These are phyloP conservation scores for Apophysomyces trapeziformis DNA, from an alignment of 371 early-diverging fungal genomes.

Conservation along the genomic window DNA sequence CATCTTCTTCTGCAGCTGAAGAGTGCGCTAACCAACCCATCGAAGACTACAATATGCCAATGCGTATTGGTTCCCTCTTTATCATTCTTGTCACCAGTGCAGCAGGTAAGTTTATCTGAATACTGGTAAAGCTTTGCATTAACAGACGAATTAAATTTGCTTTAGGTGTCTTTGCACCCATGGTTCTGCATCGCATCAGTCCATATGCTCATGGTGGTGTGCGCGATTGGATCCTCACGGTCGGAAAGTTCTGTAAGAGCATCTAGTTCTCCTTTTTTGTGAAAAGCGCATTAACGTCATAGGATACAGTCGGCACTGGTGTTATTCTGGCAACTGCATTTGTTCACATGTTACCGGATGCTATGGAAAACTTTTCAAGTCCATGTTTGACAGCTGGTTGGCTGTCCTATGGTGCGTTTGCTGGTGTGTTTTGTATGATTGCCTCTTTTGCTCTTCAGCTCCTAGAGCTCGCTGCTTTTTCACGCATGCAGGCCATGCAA, in stretches of 20 bases:
- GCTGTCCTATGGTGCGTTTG: conserved; percentile 45
- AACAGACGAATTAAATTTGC: conserved; percentile 14
- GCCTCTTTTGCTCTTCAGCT: conserved; percentile 48
- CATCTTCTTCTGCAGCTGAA: conserved; percentile 12
- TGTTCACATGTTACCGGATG: conserved; percentile 53
- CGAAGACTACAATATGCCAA: conserved; percentile 38
- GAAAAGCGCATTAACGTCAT: neutral
- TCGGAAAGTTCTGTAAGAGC: conserved; percentile 52
- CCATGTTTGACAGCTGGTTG: conserved; percentile 43
- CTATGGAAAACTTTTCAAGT: conserved; percentile 41
- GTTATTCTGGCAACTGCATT: conserved; percentile 54
- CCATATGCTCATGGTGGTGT: conserved; percentile 29
- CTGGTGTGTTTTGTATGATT: conserved; percentile 53
- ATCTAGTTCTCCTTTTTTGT: neutral
- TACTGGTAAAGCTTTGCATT: conserved; percentile 18
- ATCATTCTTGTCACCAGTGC: conserved; percentile 30
- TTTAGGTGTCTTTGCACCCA: conserved; percentile 40
- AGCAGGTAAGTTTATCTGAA: conserved; percentile 21
- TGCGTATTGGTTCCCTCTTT: conserved; percentile 40
- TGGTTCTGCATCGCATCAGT: conserved; percentile 36
- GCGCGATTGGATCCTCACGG: conserved; percentile 40
- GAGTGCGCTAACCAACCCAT: conserved; percentile 29
- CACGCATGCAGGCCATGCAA: conserved; percentile 24
- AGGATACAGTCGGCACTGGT: conserved; percentile 45
- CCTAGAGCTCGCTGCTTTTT: conserved; percentile 39